Evolutionary conservation across 2,329 filamentous ascomycete genomes (phyloP).

Genomic region (Aspergillus sp.): DNA sequence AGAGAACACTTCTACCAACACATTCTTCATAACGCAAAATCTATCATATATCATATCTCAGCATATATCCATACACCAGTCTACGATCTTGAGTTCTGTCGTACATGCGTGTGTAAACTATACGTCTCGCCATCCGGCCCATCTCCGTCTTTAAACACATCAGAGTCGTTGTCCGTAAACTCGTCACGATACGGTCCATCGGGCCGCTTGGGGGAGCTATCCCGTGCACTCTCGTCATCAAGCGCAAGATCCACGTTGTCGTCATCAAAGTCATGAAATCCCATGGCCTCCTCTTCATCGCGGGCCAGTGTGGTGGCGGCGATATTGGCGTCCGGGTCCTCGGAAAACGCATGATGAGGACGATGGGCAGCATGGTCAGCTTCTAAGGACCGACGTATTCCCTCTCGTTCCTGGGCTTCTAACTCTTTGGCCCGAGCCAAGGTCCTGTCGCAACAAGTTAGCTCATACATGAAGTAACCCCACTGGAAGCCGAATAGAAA

Average conservation of each 20-base stretch:
- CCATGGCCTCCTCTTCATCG: constrained; percentile 45
- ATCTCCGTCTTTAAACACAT: constrained; percentile 45
- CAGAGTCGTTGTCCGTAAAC: constrained; percentile 54
- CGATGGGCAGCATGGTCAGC: constrained; percentile 35
- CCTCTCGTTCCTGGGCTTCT: constrained; percentile 46
- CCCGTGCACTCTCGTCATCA: constrained; percentile 46
- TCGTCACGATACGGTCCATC: constrained; percentile 53
- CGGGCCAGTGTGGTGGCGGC: constrained; percentile 40
- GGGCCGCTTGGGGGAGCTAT: constrained; percentile 21
- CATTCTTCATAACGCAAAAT: background rate
- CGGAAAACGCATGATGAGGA: constrained; percentile 33
- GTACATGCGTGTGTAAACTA: constrained; percentile 40
- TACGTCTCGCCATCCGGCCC: constrained; percentile 40
- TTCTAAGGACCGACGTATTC: constrained; percentile 35
- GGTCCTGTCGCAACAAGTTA: constrained; percentile 33
- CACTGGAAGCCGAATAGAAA: background rate
- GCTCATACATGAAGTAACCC: background rate
- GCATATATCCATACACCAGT: background rate
- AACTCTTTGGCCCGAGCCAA: constrained; percentile 49
- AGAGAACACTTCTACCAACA: background rate
- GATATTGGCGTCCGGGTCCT: constrained; percentile 40
- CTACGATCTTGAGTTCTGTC: constrained; percentile 10
- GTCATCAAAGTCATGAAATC: constrained; percentile 41
- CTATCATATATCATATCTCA: background rate
- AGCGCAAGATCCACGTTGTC: constrained; percentile 41